Base-by-base conservation (phyloP, 2,329 filamentous ascomycete species). In the Cladosporium sp. region DNA sequence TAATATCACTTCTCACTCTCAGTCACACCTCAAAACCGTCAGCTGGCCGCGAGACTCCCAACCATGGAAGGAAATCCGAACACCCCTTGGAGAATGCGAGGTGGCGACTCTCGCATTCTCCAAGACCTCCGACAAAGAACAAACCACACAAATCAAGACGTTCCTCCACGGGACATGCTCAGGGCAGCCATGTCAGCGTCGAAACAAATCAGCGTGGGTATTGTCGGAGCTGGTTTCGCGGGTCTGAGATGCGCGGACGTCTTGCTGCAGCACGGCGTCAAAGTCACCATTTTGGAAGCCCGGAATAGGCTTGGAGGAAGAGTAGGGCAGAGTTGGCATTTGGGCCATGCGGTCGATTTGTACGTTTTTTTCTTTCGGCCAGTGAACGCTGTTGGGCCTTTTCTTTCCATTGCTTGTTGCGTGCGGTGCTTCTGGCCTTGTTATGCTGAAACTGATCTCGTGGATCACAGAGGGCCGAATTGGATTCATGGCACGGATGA, bases 401-500 rank as follows among this genome's bases (percentile, higher is more conserved):
- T n/a, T n/a, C n/a, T n/a, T n/a, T n/a, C n/a, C n/a, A n/a, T n/a
- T n/a, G n/a, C n/a, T n/a, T n/a, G n/a, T n/a, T n/a, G n/a, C n/a
- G n/a, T n/a, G n/a, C n/a, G n/a, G n/a, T n/a, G n/a, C n/a, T n/a
- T n/a, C n/a, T n/a, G n/a, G n/a, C n/a, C n/a, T n/a, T n/a, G n/a
- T n/a, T n/a, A n/a, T n/a, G n/a, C n/a, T n/a, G n/a, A n/a, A n/a
- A n/a, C n/a, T n/a, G n/a, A n/a, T 13, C 32, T 27, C 15, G 4
- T 29, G 11, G 11, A 5, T 7, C 17, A 27, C 39, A 83, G 79
- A 27, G 86, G 86, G 0, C 84, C 86, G n/a, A 90, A 89, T 60
- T 90, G 86, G 86, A 88, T 90, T 45, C 86, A 90, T 54, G 86
- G 86, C 29, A 88, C 84, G 5, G 72, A 80, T 1, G 75, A 83